Percentiles rank a stretch among this genome's conserved stretches.
These are phyloP conservation scores for Colletotrichum sansevieriae DNA, from an alignment of 2,329 filamentous ascomycete species.

Conservation along the genomic window DNA sequence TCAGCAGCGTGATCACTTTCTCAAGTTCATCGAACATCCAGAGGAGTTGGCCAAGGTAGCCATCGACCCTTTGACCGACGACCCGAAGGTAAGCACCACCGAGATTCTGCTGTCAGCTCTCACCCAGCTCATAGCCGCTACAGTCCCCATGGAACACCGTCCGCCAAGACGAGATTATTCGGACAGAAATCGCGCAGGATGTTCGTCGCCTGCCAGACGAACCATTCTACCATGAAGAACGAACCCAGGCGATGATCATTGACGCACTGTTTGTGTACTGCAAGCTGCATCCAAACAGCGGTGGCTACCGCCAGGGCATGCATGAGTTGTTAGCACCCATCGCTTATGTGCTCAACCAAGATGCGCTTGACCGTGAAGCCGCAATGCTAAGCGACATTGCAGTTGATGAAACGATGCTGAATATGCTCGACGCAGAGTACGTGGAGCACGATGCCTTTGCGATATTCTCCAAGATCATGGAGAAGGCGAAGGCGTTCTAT, in stretches of 20 bases:
- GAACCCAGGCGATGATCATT: conserved; percentile 83
- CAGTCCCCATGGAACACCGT: conserved; percentile 94
- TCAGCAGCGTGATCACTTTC: conserved; percentile 78
- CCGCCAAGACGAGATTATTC: conserved; percentile 84
- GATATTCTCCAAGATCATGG: conserved; percentile 89
- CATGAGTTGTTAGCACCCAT: conserved; percentile 94
- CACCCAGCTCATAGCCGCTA: conserved; percentile 52
- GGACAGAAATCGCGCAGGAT: conserved; percentile 93
- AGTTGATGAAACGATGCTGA: conserved; percentile 68
- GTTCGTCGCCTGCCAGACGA: conserved; percentile 95
- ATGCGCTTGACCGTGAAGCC: conserved; percentile 74
- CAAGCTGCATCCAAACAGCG: conserved; percentile 87
- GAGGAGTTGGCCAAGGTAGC: conserved; percentile 79
- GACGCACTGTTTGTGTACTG: conserved; percentile 96
- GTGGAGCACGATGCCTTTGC: conserved; percentile 93
- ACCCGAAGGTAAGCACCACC: conserved; percentile 64
- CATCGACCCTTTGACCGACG: conserved; percentile 88
- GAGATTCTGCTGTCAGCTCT: neutral
- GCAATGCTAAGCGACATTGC: conserved; percentile 49
- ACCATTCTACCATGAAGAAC: conserved; percentile 85
- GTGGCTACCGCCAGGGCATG: conserved; percentile 98
- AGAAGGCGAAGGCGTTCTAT: conserved; percentile 87
- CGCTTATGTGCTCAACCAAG: conserved; percentile 84
- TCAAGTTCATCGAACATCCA: conserved; percentile 87
- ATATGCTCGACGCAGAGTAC: conserved; percentile 78